Base-by-base conservation (phyloP, 2,329 filamentous ascomycete species). In the Fusarium equiseti region DNA sequence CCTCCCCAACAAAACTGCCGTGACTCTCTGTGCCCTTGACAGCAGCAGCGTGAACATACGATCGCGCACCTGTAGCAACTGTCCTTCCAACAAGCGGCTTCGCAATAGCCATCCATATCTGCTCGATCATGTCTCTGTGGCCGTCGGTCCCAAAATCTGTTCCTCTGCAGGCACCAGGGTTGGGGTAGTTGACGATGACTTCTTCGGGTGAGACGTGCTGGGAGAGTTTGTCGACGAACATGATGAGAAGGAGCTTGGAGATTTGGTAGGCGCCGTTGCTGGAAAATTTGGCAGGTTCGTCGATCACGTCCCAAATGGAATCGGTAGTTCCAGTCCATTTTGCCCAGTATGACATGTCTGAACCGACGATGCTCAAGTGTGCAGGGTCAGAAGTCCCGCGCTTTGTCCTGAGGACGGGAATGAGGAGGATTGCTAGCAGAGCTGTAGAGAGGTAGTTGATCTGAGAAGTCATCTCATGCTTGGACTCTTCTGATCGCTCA, bases 161-260 rank as follows among this genome's bases (percentile, higher is more conserved):
- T 6, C 83, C 84, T 18, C 76, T 80, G 20, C 81, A 78, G 16
- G 79, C 81, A 0, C 83, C 85, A 0, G 85, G 86, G 18, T 84
- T 84, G 6, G 81, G 82, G 1, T 84, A 68, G 54, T 87, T 87
- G 51, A 87, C 73, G 11, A 83, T 70, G 3, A 85, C 80, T 20
- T 84, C 79, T 7, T 82, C 76, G 0, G 79, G 70, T 0, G 78
- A 75, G 1, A 85, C 79, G 20, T 77, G 73, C 10, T 81, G 79
- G 15, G 76, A 72, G 0, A 85, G 70, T 55, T 81, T 81, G 60
- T 72, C 73, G 7, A 78, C 63, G 61, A 83, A 83, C 57, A 83
- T 66, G 22, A 79, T 77, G 7, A 76, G 74, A 2, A 83, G 66
- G 2, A 79, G 74, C 62, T 83, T 83, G 0, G 74, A 75, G 5